phyloP scores from a whole-genome alignment of 176 grass and related monocot genomes.

The Raddia guianensis region DNA sequence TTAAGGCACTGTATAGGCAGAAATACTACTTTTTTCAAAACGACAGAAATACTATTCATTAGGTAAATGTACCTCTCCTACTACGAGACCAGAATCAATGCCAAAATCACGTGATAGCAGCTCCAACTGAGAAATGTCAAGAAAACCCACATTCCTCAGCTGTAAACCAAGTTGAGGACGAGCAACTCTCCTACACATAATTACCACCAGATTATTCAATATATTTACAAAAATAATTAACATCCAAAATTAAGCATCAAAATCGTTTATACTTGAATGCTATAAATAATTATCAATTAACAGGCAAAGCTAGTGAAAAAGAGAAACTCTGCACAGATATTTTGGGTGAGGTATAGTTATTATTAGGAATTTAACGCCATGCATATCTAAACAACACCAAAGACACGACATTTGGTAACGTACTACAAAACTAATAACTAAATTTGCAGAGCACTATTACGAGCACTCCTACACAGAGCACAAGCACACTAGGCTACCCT shows the following conservation, averaged over 20 bases:
- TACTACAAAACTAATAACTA: too few relatives aligned
- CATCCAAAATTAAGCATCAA: background rate
- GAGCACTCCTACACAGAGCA: too few relatives aligned
- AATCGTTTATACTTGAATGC: background rate
- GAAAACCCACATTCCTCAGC: slow-evolving; percentile 11
- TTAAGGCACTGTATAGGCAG: background rate
- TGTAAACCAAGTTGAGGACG: slow-evolving; percentile 25
- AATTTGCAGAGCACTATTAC: too few relatives aligned
- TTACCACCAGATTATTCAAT: background rate
- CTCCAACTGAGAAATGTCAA: background rate
- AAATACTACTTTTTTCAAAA: background rate
- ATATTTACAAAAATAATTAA: background rate
- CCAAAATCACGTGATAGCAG: background rate
- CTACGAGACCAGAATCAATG: background rate
- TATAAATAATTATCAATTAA: too few relatives aligned
- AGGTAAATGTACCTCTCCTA: slow-evolving; percentile 22
- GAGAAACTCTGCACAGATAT: too few relatives aligned
- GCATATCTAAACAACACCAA: too few relatives aligned
- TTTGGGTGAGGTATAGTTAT: too few relatives aligned
- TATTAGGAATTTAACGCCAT: too few relatives aligned
- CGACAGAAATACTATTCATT: background rate
- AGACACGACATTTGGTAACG: too few relatives aligned
- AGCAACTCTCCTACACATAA: slow-evolving; percentile 5
- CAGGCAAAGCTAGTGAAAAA: too few relatives aligned
- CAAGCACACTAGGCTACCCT: too few relatives aligned